Evolutionary conservation across 768 basidiomycete species (phyloP).

Genomic region (Tylopilus rubrobrunneus): DNA sequence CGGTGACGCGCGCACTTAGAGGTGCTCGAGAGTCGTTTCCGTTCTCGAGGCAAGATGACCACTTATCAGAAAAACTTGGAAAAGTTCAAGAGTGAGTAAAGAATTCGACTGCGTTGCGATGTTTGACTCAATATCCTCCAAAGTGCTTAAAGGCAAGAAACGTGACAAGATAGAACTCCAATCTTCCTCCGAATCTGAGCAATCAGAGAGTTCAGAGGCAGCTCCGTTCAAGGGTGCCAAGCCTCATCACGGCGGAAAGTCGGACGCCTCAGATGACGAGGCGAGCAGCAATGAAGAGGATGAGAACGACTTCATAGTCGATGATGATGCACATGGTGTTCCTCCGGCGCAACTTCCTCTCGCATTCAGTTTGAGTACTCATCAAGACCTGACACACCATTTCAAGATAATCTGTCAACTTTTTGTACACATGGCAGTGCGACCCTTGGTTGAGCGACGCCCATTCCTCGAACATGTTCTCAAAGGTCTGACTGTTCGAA

Average conservation of each 20-base stretch:
- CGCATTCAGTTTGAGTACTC: constrained; percentile 77
- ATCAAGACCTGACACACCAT: constrained; percentile 71
- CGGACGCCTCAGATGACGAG: constrained; percentile 35
- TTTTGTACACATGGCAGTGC: constrained; percentile 77
- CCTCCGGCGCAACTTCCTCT: constrained; percentile 52
- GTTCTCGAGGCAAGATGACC: constrained; percentile 56
- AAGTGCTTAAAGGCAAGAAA: constrained; percentile 39
- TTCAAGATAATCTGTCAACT: constrained; percentile 89
- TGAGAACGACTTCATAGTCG: constrained; percentile 51
- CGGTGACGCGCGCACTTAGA: constrained; percentile 34
- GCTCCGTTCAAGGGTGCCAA: constrained; percentile 46
- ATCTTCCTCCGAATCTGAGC: constrained; percentile 33
- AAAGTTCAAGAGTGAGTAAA: constrained; percentile 53
- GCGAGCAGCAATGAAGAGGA: constrained; percentile 22
- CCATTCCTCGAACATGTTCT: constrained; percentile 52
- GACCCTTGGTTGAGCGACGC: constrained; percentile 45
- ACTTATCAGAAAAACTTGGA: constrained; percentile 62
- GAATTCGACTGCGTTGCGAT: neutral
- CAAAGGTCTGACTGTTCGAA: constrained; percentile 36
- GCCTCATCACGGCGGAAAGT: constrained; percentile 35
- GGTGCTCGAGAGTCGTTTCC: constrained; percentile 62
- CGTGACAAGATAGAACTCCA: constrained; percentile 32
- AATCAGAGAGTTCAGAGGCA: constrained; percentile 23
- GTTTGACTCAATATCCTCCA: constrained; percentile 1
- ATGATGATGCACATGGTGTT: constrained; percentile 50